These are phyloP conservation scores for Phytophthora pisi DNA, from an alignment of 352 stramenopile genomes.

Conservation along the genomic window DNA sequence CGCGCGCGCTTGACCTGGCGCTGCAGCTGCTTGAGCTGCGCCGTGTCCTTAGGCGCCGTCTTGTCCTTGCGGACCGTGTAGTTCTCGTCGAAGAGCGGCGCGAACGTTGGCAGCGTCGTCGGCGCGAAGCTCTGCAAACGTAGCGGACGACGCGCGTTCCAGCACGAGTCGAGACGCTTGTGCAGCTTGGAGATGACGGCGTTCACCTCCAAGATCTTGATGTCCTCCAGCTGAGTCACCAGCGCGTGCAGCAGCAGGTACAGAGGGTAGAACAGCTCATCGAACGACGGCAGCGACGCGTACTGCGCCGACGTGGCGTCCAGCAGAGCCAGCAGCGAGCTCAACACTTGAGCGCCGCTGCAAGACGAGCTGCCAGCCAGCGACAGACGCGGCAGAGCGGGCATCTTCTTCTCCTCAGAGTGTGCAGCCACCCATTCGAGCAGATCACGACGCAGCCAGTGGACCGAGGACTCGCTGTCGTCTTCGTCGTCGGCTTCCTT, in stretches of 20 bases:
- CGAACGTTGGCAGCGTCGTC: conserved; percentile 76
- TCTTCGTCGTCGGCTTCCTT: conserved; percentile 6
- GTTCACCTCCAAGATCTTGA: conserved; percentile 37
- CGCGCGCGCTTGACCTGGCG: conserved; percentile 97
- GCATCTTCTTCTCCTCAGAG: conserved; percentile 19
- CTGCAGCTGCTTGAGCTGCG: conserved; percentile 91
- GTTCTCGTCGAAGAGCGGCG: conserved; percentile 91
- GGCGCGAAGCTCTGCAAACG: conserved; percentile 81
- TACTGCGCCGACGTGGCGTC: conserved; percentile 60
- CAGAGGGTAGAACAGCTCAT: conserved; percentile 76
- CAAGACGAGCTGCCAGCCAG: conserved; percentile 50
- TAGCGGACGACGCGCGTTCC: conserved; percentile 58
- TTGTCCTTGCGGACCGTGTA: conserved; percentile 94
- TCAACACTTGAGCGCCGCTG: conserved; percentile 52
- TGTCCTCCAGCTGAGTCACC: conserved; percentile 41
- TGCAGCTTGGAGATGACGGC: conserved; percentile 55
- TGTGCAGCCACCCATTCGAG: conserved; percentile 43
- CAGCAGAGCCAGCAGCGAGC: conserved; percentile 52
- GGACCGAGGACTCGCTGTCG: conserved; percentile 22
- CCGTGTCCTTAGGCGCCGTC: conserved; percentile 77
- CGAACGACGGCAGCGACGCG: conserved; percentile 65
- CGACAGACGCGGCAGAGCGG: conserved; percentile 45
- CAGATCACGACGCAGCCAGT: conserved; percentile 62
- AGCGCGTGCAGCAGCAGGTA: conserved; percentile 76
- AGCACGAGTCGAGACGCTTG: conserved; percentile 49